phyloP scores from a whole-genome alignment of 768 basidiomycete genomes.

The Mycena filopes region DNA sequence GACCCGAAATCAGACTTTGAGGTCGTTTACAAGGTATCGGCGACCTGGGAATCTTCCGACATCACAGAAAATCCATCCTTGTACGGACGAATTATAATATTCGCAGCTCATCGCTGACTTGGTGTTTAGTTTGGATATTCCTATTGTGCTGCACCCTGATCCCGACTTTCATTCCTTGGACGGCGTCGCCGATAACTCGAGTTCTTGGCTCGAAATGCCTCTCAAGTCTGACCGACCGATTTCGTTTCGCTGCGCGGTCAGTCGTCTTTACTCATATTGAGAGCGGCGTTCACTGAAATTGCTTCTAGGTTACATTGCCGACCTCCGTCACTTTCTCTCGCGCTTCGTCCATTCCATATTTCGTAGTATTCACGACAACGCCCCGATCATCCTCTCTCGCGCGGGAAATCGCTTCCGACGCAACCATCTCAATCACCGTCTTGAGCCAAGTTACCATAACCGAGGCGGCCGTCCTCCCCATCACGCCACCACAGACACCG shows the following conservation, averaged over 20 bases:
- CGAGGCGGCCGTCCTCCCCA: conserved; percentile 51
- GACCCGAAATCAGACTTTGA: conserved; percentile 44
- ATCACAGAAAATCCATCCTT: conserved; percentile 53
- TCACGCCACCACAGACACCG: conserved; percentile 62
- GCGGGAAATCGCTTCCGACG: conserved; percentile 75
- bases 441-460: conserved; percentile 68
- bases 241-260: conserved; percentile 74
- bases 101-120: conserved; percentile 22
- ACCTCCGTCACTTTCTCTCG: conserved; percentile 70
- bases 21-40: conserved; percentile 66
- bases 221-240: conserved; percentile 70
- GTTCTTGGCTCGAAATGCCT: conserved; percentile 77
- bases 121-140: conserved; percentile 66
- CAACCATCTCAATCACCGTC: conserved; percentile 75
- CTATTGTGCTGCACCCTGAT: conserved; percentile 70
- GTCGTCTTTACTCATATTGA: conserved; percentile 39
- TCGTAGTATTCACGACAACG: conserved; percentile 76
- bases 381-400: conserved; percentile 64
- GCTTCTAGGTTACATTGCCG: conserved; percentile 71
- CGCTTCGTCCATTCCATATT: conserved; percentile 71
- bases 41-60: conserved; percentile 66
- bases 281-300: conserved; percentile 11
- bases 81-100: conserved; percentile 51
- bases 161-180: conserved; percentile 68
- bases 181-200: conserved; percentile 51